Base-by-base conservation (phyloP, 225 moss, liverwort and hornwort genomes). In the Marchantia polymorpha region DNA sequence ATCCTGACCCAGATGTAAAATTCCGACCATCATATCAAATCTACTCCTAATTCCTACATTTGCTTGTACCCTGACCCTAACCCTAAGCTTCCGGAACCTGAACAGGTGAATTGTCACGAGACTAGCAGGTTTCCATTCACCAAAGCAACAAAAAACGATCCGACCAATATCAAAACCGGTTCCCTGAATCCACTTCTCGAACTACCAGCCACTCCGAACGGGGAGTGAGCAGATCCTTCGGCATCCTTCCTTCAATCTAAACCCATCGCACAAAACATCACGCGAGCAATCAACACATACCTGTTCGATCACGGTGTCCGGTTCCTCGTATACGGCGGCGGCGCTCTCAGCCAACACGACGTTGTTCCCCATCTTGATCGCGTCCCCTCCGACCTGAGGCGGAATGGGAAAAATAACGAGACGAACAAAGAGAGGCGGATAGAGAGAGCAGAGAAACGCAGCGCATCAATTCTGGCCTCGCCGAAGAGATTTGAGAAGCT, bases 331-430 rank as follows among this genome's bases (percentile, higher is more conserved):
- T 20, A 83, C 85, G 30, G 80, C 80, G 82, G 85, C 58, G 58
- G 80, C 72, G 69, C 85, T 80, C 76, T 86, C 85, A 13, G 85
- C 85, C 77, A 74, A 25, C 51, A 76, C 80, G 56, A 86, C 73
- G 31, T 50, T 82, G 85, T 86, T 86, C 51, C 85, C 85, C 85
- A 86, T 86, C 72, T 79, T 29, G 75, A 80, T 83, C 83, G 75
- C 79, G 67, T 66, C 55, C 49, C 29, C 22, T 12, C 66, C 69
- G n/a, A 46, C 15, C 49, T 12, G n/a, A 61, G n/a, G 17, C 20
- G 58, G 20, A 23, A 17, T 52, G 20, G 49, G 7, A 49, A 51
- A 26, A 54, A 73, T 39, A 39, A 53, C 12, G 52, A 59, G 59
- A 76, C 27, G 61, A 31, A 60, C 16, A 27, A 74, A 55, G 29